phyloP scores from a whole-genome alignment of 2,329 filamentous ascomycete species.

The Trematosphaeria pertusa region DNA sequence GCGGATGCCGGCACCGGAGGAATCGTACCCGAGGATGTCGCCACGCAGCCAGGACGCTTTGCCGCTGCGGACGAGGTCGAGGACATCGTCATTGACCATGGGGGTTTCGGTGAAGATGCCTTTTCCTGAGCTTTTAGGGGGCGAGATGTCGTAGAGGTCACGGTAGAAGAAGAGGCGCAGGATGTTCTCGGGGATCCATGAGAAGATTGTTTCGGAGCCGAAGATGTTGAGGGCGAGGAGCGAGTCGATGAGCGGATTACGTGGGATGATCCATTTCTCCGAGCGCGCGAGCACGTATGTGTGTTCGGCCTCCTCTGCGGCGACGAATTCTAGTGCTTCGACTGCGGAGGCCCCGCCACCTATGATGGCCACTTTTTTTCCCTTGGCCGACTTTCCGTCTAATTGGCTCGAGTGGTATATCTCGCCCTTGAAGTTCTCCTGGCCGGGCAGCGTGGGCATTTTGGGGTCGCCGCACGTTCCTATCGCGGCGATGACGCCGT shows the following conservation, averaged over 20 bases:
- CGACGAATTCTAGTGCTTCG: conserved; percentile 81
- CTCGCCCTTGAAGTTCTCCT: conserved; percentile 73
- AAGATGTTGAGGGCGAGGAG: conserved; percentile 80
- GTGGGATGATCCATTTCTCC: conserved; percentile 88
- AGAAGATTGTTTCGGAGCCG: conserved; percentile 76
- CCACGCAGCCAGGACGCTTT: conserved; percentile 81
- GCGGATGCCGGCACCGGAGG: conserved; percentile 67
- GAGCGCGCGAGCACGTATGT: conserved; percentile 77
- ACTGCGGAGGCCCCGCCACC: conserved; percentile 83
- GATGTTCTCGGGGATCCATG: conserved; percentile 78
- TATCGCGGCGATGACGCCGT: conserved; percentile 78
- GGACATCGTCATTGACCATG: conserved; percentile 85
- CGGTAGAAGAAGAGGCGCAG: conserved; percentile 83
- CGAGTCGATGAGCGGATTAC: conserved; percentile 76
- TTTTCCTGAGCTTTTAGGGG: conserved; percentile 60
- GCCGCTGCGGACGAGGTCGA: conserved; percentile 75
- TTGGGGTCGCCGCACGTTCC: conserved; percentile 83
- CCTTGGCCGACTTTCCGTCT: conserved; percentile 74
- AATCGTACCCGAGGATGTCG: conserved; percentile 73
- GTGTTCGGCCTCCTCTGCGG: conserved; percentile 69
- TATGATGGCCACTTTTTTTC: conserved; percentile 77
- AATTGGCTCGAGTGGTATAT: conserved; percentile 79
- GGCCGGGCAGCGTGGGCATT: conserved; percentile 72
- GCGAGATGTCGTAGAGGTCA: conserved; percentile 76
- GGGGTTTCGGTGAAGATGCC: conserved; percentile 85